These are phyloP conservation scores for Epichloe bromicola DNA, from an alignment of 2,329 filamentous ascomycete species.

Conservation along the genomic window DNA sequence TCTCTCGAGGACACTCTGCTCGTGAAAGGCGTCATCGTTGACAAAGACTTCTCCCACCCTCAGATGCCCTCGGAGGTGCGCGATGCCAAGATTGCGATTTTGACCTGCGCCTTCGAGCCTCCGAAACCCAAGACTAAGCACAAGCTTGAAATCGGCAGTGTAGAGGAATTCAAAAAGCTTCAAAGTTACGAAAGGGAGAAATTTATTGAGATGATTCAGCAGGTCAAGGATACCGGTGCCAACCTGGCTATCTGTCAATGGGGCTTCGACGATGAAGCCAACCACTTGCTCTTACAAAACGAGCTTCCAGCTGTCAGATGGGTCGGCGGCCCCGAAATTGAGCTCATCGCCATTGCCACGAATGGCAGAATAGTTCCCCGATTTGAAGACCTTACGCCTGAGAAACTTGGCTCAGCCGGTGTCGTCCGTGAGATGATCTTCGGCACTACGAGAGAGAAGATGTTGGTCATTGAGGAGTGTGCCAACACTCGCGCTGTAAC, in stretches of 20 bases:
- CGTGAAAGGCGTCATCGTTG: conserved; percentile 94
- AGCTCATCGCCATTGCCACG: conserved; percentile 95
- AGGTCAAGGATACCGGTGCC: conserved; percentile 93
- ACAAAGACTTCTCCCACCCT: conserved; percentile 99
- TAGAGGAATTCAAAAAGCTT: conserved; percentile 96
- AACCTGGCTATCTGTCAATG: conserved; percentile 98
- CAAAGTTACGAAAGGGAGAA: conserved; percentile 93
- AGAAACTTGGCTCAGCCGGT: conserved; percentile 84
- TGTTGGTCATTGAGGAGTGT: conserved; percentile 98
- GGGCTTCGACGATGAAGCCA: conserved; percentile 98
- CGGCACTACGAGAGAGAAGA: conserved; percentile 96
- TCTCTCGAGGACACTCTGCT: conserved; percentile 85
- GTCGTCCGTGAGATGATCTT: conserved; percentile 91
- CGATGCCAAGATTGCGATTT: conserved; percentile 93
- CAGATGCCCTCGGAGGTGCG: conserved; percentile 95
- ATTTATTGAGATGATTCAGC: conserved; percentile 96
- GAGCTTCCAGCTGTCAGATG: conserved; percentile 89
- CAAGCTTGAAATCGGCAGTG: conserved; percentile 91
- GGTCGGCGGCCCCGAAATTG: conserved; percentile 97
- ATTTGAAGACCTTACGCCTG: conserved; percentile 83
- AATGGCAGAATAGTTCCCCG: conserved; percentile 95
- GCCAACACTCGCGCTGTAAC: conserved; percentile 96
- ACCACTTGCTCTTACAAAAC: conserved; percentile 93
- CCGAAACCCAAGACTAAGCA: conserved; percentile 99
- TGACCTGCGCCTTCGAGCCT: conserved; percentile 96